These are phyloP conservation scores for Thelonectria blattea DNA, from an alignment of 2,329 filamentous ascomycete genomes.

Conservation along the genomic window DNA sequence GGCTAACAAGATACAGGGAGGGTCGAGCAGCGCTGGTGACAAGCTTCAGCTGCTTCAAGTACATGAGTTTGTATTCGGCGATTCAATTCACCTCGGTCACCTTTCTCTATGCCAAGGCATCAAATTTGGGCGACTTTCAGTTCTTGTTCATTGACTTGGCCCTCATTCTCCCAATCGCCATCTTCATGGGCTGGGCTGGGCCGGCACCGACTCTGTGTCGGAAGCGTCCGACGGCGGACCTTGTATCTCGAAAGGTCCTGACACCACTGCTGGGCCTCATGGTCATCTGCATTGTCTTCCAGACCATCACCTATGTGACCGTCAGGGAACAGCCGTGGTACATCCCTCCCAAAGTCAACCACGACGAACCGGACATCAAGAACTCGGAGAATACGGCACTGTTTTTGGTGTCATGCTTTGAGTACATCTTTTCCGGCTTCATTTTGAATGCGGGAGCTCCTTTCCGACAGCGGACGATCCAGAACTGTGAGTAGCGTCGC, in stretches of 20 bases:
- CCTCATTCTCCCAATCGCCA: conserved; percentile 92
- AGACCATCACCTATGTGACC: conserved; percentile 73
- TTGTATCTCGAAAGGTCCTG: conserved; percentile 92
- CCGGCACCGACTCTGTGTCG: conserved; percentile 77
- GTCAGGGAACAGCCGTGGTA: conserved; percentile 87
- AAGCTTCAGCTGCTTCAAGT: conserved; percentile 99
- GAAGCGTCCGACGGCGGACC: conserved; percentile 88
- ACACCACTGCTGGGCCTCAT: conserved; percentile 91
- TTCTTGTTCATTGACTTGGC: conserved; percentile 95
- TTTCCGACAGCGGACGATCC: conserved; percentile 79
- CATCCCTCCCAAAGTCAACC: conserved; percentile 77
- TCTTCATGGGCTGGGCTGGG: conserved; percentile 98
- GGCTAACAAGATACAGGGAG: conserved; percentile 62
- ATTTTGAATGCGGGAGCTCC: conserved; percentile 91
- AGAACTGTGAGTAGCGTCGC: conserved; percentile 71
- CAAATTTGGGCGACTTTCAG: conserved; percentile 96
- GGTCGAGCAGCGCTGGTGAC: conserved; percentile 95
- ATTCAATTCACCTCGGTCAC: conserved; percentile 98
- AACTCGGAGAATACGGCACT: conserved; percentile 94
- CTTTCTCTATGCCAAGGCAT: conserved; percentile 92
- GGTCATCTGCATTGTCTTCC: conserved; percentile 76
- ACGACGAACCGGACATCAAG: conserved; percentile 80
- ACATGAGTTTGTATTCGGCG: conserved; percentile 98
- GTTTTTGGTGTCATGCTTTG: conserved; percentile 90
- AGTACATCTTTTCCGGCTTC: conserved; percentile 90